A percentile compares a stretch with the other conserved stretches of the same genome.
Evolutionary conservation across 345 rosid species (phyloP).

Genomic region (Pelargonium nanum): DNA sequence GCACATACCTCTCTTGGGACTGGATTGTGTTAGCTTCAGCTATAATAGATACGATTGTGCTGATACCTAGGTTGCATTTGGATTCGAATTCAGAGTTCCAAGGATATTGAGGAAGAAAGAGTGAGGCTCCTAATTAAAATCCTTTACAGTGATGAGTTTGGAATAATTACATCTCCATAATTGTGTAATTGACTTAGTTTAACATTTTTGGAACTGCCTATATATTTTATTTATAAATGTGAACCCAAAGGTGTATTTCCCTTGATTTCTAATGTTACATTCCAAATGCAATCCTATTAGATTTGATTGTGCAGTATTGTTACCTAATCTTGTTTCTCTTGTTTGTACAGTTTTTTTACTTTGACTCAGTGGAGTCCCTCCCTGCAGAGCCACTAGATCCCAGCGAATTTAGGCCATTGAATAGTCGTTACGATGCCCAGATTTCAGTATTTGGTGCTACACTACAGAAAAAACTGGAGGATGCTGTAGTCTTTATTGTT

Average conservation of each 20-base stretch:
- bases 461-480: conserved; percentile 86
- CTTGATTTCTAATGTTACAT: not conserved
- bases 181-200: too few species aligned
- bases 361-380: conserved; percentile 91
- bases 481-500: conserved; percentile 69
- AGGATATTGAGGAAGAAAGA: too few species aligned
- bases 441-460: conserved; percentile 93
- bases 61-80: too few species aligned
- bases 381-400: conserved; percentile 65
- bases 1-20: not conserved
- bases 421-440: conserved; percentile 92
- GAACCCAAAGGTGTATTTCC: not conserved
- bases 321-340: conserved; percentile 15
- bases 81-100: too few species aligned
- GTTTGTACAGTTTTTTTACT: conserved; percentile 75
- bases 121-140: too few species aligned
- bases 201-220: too few species aligned
- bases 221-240: not conserved
- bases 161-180: too few species aligned
- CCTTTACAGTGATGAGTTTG: too few species aligned
- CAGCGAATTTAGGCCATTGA: conserved; percentile 55
- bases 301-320: conserved; percentile 3
- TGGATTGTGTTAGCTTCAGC: not conserved
- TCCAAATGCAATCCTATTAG: not conserved
- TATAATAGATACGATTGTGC: too few species aligned